A percentile compares a stretch with the other conserved stretches of the same genome.
Conservation (phyloP, 495 filamentous ascomycete genomes). For the Penicillium pancosmium region DNA sequence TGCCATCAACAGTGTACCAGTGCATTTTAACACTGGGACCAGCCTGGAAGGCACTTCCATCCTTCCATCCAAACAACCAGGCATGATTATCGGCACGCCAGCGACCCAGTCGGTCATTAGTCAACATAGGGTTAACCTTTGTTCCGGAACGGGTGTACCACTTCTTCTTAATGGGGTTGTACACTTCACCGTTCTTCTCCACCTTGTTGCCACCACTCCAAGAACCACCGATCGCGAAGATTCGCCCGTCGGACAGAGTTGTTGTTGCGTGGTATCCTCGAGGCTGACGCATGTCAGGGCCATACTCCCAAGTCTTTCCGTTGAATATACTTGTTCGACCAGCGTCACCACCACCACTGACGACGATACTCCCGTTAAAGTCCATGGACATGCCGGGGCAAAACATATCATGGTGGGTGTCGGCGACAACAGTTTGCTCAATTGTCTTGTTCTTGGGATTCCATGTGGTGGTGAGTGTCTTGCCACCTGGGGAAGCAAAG, state of each 20-base stretch:
- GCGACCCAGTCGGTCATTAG: conserved; percentile 42
- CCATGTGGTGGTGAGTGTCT: conserved; percentile 54
- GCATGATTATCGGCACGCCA: conserved; percentile 36
- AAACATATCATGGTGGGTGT: conserved; percentile 64
- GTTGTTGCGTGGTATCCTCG: conserved; percentile 62
- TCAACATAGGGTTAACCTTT: conserved; percentile 51
- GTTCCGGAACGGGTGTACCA: conserved; percentile 43
- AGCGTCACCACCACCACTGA: conserved; percentile 54
- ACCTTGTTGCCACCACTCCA: conserved; percentile 47
- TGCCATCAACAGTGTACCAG: conserved; percentile 53
- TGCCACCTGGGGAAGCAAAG: conserved; percentile 33
- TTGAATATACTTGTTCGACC: conserved; percentile 52
- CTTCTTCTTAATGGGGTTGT: conserved; percentile 36
- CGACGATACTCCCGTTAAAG: conserved; percentile 51
- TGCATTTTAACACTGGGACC: conserved; percentile 44
- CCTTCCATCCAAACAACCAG: conserved; percentile 65
- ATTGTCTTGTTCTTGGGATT: conserved; percentile 26
- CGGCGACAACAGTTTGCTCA: conserved; percentile 24
- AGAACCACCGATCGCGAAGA: conserved; percentile 64
- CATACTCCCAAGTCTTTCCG: conserved; percentile 33
- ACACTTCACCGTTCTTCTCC: conserved; percentile 60
- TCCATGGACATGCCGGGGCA: conserved; percentile 61
- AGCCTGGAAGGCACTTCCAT: conserved; percentile 55
- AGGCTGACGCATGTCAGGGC: conserved; percentile 44
- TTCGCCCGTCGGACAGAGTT: conserved; percentile 53